Conservation (phyloP, 1,139 yeast genomes). For the Hyphopichia wangnamkhiaoensis region DNA sequence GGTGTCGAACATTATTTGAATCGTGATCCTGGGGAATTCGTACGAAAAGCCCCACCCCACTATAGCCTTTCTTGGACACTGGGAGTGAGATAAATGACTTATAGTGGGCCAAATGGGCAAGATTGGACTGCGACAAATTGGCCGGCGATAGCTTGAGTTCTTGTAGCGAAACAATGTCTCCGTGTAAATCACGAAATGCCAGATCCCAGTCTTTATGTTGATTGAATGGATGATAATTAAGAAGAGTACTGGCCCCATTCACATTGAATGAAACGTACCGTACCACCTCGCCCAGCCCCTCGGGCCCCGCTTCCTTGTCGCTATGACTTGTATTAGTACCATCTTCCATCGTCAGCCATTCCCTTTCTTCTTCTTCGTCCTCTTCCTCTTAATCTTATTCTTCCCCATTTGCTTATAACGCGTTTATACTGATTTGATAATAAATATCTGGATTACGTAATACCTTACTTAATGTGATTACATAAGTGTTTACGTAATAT, state of each 20-base stretch:
- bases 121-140: constrained; percentile 40
- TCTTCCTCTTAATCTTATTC: no score
- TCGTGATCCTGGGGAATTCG: constrained; percentile 49
- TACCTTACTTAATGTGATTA: no score
- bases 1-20: constrained; percentile 27
- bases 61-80: constrained; percentile 68
- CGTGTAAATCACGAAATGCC: constrained; percentile 57
- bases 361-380: neutral
- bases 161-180: constrained; percentile 80
- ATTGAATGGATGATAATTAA: constrained; percentile 85
- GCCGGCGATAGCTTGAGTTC: constrained; percentile 71
- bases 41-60: constrained; percentile 89
- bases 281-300: constrained; percentile 9
- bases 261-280: constrained; percentile 77
- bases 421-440: no score
- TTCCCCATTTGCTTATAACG: no score
- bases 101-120: constrained; percentile 62
- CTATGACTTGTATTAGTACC: neutral
- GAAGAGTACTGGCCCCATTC: constrained; percentile 78
- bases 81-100: constrained; percentile 74
- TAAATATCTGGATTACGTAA: no score
- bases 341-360: neutral
- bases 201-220: constrained; percentile 46
- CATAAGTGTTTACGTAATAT: no score
- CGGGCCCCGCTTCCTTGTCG: neutral